Percentiles rank a stretch among this genome's conserved stretches.
These are phyloP conservation scores for Dothistroma pini DNA, from an alignment of 2,329 filamentous ascomycete species.

Conservation along the genomic window DNA sequence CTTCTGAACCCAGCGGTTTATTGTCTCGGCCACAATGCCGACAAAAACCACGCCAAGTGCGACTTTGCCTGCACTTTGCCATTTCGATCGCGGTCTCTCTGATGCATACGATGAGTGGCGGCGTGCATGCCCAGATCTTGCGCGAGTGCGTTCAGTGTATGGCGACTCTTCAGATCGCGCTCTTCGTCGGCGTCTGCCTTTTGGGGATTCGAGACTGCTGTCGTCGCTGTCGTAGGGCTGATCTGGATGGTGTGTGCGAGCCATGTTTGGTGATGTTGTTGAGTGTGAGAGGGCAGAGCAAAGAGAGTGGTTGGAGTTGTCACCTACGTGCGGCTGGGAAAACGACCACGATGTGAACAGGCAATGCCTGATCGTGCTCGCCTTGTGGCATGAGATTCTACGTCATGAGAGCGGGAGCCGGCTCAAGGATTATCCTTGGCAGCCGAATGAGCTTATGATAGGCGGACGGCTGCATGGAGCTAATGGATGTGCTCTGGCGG, in stretches of 20 bases:
- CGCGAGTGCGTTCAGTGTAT: background rate
- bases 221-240: constrained; percentile 13
- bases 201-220: constrained; percentile 5
- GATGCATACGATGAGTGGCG: background rate
- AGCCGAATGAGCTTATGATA: too few relatives aligned
- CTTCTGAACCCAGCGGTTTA: constrained; percentile 13
- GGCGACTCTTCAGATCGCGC: constrained; percentile 2
- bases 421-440: background rate
- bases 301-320: background rate
- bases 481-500: too few relatives aligned
- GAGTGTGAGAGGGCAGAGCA: background rate
- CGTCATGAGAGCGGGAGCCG: background rate
- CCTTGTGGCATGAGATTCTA: background rate
- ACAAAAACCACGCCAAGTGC: constrained; percentile 14
- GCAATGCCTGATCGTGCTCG: background rate
- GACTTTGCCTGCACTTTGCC: constrained; percentile 13
- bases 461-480: background rate
- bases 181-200: background rate
- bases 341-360: background rate
- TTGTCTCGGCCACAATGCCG: constrained; percentile 7
- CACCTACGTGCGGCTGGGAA: background rate
- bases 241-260: constrained; percentile 4
- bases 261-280: constrained; percentile 1
- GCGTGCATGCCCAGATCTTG: background rate
- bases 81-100: constrained; percentile 2